Percentiles rank a stretch among this genome's conserved stretches.
Conservation (phyloP, 208 protist species). For the Leishmania gerbilli region DNA sequence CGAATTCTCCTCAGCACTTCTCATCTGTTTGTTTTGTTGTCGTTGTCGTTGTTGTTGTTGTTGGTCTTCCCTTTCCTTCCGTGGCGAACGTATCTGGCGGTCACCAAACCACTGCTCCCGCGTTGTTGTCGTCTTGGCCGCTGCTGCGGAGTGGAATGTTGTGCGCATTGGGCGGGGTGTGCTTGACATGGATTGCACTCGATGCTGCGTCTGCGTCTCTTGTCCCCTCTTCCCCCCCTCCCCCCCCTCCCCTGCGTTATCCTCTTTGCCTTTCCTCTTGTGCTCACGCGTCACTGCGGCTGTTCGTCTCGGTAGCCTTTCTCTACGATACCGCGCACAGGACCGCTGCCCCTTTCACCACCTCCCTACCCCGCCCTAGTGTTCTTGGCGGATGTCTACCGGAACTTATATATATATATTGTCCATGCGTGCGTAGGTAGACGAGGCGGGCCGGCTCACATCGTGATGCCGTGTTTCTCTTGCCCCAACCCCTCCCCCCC, state of each 20-base stretch:
- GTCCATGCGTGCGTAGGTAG: no score
- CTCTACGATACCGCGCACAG: background rate
- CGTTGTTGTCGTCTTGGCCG: no score
- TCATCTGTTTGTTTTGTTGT: background rate
- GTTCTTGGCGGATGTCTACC: background rate
- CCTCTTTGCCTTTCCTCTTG: background rate
- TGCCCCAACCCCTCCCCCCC: background rate
- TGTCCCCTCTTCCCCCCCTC: background rate
- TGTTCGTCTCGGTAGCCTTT: background rate
- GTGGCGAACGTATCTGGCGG: background rate
- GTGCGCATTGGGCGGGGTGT: background rate
- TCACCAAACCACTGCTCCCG: background rate
- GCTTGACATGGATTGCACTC: background rate
- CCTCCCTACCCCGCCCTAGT: background rate
- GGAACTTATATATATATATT: background rate
- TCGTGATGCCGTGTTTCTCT: background rate
- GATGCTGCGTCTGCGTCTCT: background rate
- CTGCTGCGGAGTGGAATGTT: no score
- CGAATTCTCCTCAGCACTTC: background rate
- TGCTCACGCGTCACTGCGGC: background rate
- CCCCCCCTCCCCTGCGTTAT: background rate
- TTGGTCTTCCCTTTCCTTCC: background rate
- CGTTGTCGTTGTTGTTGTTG: background rate
- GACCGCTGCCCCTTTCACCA: background rate
- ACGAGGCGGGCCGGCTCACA: background rate